Evolutionary conservation across 305 asterid genomes (phyloP).

Genomic region (Plantago coronopus): DNA sequence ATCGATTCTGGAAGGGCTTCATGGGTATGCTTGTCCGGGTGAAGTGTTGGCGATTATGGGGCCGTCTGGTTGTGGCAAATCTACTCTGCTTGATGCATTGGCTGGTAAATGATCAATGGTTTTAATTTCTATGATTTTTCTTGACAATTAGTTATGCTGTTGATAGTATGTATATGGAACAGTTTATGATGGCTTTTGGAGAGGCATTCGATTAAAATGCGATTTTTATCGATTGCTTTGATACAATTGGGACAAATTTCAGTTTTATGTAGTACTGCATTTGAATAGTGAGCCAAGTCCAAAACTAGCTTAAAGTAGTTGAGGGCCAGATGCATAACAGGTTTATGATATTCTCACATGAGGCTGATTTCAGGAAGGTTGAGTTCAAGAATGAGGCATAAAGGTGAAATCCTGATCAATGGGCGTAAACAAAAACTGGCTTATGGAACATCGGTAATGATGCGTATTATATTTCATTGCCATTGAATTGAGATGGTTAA

Average conservation of each 20-base stretch:
- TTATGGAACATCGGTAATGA: conserved; percentile 45
- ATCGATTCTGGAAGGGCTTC: conserved; percentile 41
- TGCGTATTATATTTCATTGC: not conserved
- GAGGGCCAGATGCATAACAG: not conserved
- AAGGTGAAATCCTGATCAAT: conserved; percentile 42
- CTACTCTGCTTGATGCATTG: conserved; percentile 57
- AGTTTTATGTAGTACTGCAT: too few relatives aligned
- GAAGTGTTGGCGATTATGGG: conserved; percentile 57
- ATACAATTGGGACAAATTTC: too few relatives aligned
- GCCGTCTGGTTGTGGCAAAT: conserved; percentile 66
- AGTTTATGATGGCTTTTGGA: not conserved
- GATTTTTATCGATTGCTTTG: too few relatives aligned
- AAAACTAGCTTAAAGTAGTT: too few relatives aligned
- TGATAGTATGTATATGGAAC: too few relatives aligned
- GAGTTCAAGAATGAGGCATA: conserved; percentile 34
- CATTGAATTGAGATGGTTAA: not conserved
- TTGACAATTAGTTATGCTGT: too few relatives aligned
- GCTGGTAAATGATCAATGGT: conserved; percentile 34
- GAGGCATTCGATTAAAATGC: not conserved
- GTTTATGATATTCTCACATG: not conserved
- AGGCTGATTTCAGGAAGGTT: conserved; percentile 40
- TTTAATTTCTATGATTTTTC: not conserved
- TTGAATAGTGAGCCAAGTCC: too few relatives aligned
- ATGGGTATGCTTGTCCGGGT: conserved; percentile 52
- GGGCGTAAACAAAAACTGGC: conserved; percentile 45